Percentiles rank a stretch among this genome's conserved stretches.
phyloP scores from a whole-genome alignment of 306 rosid genomes.

The Cicer judaicum region DNA sequence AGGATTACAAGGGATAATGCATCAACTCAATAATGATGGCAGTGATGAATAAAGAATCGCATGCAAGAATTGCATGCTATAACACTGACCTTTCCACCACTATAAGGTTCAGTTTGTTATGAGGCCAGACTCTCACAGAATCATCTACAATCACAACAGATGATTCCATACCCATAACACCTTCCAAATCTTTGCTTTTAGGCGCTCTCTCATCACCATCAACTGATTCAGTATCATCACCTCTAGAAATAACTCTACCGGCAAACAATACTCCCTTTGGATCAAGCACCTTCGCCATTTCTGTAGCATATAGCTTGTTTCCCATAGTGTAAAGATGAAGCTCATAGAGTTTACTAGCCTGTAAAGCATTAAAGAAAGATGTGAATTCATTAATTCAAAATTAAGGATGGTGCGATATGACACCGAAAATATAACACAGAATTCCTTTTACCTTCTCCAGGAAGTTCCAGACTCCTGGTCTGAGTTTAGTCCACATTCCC shows the following conservation, averaged over 20 bases:
- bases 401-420: slow-evolving; percentile 29
- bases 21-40: slow-evolving; percentile 36
- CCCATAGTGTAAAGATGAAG: slow-evolving; percentile 99
- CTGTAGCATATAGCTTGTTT: slow-evolving; percentile 94
- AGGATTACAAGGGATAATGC: slow-evolving; percentile 19
- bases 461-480: slow-evolving; percentile 98
- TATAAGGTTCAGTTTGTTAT: slow-evolving; percentile 93
- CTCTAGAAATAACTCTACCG: slow-evolving; percentile 94
- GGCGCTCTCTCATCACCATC: slow-evolving; percentile 93
- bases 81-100: slow-evolving; percentile 87
- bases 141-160: slow-evolving; percentile 93
- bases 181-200: slow-evolving; percentile 95
- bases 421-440: slow-evolving; percentile 7
- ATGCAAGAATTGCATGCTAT: slow-evolving; percentile 19
- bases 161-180: slow-evolving; percentile 99
- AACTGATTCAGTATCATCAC: slow-evolving; percentile 78
- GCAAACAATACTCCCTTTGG: slow-evolving; percentile 84
- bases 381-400: slow-evolving; percentile 39
- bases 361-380: slow-evolving; percentile 42
- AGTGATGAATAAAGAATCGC: background rate
- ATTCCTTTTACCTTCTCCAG: slow-evolving; percentile 79
- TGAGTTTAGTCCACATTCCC: slow-evolving; percentile 99
- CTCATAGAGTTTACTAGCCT: slow-evolving; percentile 97
- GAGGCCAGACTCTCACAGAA: slow-evolving; percentile 99
- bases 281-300: slow-evolving; percentile 99